These are phyloP conservation scores for Magnolia kwangsiensis DNA, from an alignment of 164 flowering plant species.

Conservation along the genomic window DNA sequence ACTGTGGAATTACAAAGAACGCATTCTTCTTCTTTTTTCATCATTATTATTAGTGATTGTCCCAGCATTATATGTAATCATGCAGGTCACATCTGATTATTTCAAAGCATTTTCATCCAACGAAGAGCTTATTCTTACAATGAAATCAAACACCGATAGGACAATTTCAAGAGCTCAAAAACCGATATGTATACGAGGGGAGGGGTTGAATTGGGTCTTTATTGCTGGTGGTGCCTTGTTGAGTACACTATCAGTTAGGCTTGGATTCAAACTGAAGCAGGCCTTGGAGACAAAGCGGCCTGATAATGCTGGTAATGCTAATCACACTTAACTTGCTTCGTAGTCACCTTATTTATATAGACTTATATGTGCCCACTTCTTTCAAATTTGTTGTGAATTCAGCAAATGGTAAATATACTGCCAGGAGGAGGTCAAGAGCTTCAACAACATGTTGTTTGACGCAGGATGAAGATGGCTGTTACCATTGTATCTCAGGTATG, in stretches of 20 bases:
- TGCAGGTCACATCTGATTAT: constrained; percentile 35
- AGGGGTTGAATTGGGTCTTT: constrained; percentile 81
- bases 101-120: constrained; percentile 16
- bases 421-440: constrained; percentile 38
- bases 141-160: constrained; percentile 56
- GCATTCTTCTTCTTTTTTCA: too few species aligned
- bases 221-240: constrained; percentile 88
- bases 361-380: constrained; percentile 1
- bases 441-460: constrained; percentile 50
- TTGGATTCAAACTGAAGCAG: constrained; percentile 87
- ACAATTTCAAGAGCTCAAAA: constrained; percentile 34
- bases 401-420: constrained; percentile 48
- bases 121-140: constrained; percentile 25
- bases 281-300: constrained; percentile 52
- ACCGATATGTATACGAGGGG: constrained; percentile 39
- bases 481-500: constrained; percentile 61
- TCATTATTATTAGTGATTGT: too few species aligned
- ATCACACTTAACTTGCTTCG: neutral
- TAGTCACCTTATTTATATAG: neutral
- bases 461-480: constrained; percentile 57
- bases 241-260: constrained; percentile 76
- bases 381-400: constrained; percentile 18
- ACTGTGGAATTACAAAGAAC: too few species aligned
- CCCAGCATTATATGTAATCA: constrained; percentile 4
- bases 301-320: constrained; percentile 29